Base-by-base conservation (phyloP, 495 filamentous ascomycete genomes). In the Xylaria telfairii region DNA sequence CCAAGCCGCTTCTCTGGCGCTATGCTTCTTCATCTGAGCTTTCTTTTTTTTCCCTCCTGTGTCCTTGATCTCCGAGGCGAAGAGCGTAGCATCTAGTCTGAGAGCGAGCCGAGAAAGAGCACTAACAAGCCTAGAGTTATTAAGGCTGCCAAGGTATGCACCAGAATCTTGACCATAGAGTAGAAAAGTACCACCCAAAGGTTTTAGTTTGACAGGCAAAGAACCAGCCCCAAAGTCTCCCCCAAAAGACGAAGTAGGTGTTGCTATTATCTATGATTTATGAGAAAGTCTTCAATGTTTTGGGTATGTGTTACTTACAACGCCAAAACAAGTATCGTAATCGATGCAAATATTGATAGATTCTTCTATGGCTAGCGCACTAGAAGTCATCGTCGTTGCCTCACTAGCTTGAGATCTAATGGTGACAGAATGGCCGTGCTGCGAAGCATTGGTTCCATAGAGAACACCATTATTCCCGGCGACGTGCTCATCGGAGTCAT, bases 321-420 rank as follows among this genome's bases (percentile, higher is more conserved):
- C 54, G 0, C 54, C 54, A 57, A 57, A 57, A 17, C 54, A 57
- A 32, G 54, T 57, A n/a, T 57, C 54, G 54, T 54, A 54, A 26
- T 54, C 7, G 49, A 6, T 54, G 21, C 24, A 26, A 26, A 28
- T n/a, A 0, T 28, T 21, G 7, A 54, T 8, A 7, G 49, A 7
- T 54, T 54, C 21, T 7, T 54, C 49, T 26, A 28, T 9, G 39
- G 8, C 39, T 2, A 12, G 39, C 39, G n/a, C n/a, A n/a, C n/a
- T n/a, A n/a, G n/a, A n/a, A n/a, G n/a, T n/a, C n/a, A n/a, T n/a
- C n/a, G n/a, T n/a, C n/a, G n/a, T n/a, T n/a, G n/a, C n/a, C n/a
- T n/a, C n/a, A n/a, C n/a, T n/a, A n/a, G n/a, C n/a, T n/a, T n/a
- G n/a, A n/a, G n/a, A n/a, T n/a, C n/a, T n/a, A n/a, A n/a, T n/a